A percentile compares a stretch with the other conserved stretches of the same genome.
Conservation (phyloP, 176 grass and related monocot genomes). For the Phoenix roebelenii region DNA sequence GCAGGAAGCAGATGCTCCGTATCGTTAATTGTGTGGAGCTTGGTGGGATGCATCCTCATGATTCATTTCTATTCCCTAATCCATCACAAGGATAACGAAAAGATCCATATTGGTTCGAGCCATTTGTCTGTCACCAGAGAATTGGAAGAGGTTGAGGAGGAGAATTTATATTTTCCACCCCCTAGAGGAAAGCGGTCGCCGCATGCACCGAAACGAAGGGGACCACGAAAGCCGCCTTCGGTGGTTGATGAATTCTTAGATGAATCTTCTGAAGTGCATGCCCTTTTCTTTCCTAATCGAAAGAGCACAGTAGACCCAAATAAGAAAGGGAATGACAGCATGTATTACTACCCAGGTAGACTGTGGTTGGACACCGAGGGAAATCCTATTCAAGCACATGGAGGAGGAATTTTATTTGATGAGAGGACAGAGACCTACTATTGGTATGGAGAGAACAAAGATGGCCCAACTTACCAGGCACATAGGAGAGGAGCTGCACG, state of each 20-base stretch:
- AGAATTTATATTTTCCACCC: constrained; percentile 40
- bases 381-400: constrained; percentile 87
- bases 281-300: constrained; percentile 65
- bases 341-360: constrained; percentile 50
- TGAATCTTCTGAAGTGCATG: constrained; percentile 68
- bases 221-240: constrained; percentile 52
- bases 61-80: constrained; percentile 52
- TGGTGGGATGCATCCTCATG: constrained; percentile 46
- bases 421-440: constrained; percentile 47
- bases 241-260: constrained; percentile 91
- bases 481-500: constrained; percentile 68
- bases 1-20: constrained; percentile 32
- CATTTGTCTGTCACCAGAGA: constrained; percentile 27
- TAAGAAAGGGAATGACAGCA: constrained; percentile 38
- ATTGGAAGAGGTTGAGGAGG: constrained; percentile 78
- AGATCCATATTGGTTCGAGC: constrained; percentile 15
- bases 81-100: constrained; percentile 27
- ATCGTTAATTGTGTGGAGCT: constrained; percentile 33
- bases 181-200: constrained; percentile 65
- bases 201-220: constrained; percentile 74
- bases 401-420: constrained; percentile 85
- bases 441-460: constrained; percentile 98
- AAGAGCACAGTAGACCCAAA: constrained; percentile 39
- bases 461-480: constrained; percentile 76
- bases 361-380: constrained; percentile 92